phyloP scores from a whole-genome alignment of 73 alveolate species.

The Stentor coeruleus region DNA sequence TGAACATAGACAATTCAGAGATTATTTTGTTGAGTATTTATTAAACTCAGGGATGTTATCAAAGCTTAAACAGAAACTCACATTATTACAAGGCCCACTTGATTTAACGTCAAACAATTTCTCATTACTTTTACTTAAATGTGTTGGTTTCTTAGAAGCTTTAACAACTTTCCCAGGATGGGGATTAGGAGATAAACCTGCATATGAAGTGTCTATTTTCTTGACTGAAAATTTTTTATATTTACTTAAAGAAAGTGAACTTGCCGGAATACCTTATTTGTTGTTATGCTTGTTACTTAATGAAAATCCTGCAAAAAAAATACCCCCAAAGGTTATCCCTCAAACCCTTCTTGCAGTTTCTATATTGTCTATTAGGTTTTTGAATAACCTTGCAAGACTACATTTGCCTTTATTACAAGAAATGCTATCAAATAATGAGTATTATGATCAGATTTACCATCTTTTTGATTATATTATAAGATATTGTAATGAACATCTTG shows the following conservation, averaged over 20 bases:
- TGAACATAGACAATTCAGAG: constrained; percentile 80
- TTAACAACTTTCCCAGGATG: constrained; percentile 62
- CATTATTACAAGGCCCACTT: constrained; percentile 68
- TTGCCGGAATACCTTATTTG: constrained; percentile 74
- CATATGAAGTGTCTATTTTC: constrained; percentile 69
- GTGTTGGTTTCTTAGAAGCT: constrained; percentile 80
- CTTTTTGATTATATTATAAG: constrained; percentile 51
- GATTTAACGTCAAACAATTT: constrained; percentile 76
- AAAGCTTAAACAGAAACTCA: constrained; percentile 66
- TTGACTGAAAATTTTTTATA: constrained; percentile 74
- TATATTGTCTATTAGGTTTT: constrained; percentile 66
- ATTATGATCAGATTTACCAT: constrained; percentile 63
- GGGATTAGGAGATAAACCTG: constrained; percentile 75
- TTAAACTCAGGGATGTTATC: constrained; percentile 65
- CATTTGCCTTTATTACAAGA: constrained; percentile 70
- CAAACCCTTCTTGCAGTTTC: constrained; percentile 68
- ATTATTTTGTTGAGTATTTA: constrained; percentile 75
- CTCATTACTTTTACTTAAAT: constrained; percentile 68
- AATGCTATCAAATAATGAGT: constrained; percentile 38
- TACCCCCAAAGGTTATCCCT: constrained; percentile 64
- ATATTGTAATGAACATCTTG: constrained; percentile 60
- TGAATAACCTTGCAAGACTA: constrained; percentile 80
- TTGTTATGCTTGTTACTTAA: constrained; percentile 66
- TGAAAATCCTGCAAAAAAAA: constrained; percentile 65
- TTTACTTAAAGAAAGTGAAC: constrained; percentile 71